These are phyloP conservation scores for Xerocomellus dryophilus DNA, from an alignment of 768 basidiomycete genomes.

Conservation along the genomic window DNA sequence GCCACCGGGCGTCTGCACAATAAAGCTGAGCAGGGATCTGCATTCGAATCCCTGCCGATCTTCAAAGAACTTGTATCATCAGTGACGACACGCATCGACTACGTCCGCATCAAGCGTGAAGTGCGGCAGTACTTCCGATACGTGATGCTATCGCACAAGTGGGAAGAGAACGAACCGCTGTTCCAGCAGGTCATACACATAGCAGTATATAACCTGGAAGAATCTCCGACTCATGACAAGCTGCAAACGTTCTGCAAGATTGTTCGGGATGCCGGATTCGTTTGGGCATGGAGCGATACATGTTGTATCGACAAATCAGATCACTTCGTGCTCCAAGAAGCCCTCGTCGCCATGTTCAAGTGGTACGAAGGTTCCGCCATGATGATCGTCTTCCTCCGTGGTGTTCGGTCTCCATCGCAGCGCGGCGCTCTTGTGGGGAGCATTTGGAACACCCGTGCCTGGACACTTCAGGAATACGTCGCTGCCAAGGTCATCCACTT, in stretches of 20 bases:
- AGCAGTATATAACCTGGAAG: background rate
- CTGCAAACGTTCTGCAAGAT: background rate
- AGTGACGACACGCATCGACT: background rate
- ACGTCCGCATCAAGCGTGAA: background rate
- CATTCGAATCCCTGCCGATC: background rate
- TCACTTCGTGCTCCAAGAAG: background rate
- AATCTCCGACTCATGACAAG: background rate
- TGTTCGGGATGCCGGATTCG: background rate
- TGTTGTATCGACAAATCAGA: background rate
- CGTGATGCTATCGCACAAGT: background rate
- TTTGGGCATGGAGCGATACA: background rate
- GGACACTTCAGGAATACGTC: background rate
- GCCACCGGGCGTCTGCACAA: background rate
- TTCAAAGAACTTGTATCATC: background rate
- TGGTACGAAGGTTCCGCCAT: background rate
- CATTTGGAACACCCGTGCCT: background rate
- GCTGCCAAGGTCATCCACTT: background rate
- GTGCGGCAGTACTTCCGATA: background rate
- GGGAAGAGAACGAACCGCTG: background rate
- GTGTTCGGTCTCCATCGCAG: background rate
- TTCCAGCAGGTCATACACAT: background rate
- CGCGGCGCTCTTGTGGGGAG: background rate
- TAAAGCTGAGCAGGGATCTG: background rate
- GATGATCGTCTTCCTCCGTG: background rate
- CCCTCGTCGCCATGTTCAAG: background rate